Evolutionary conservation across 2,329 filamentous ascomycete genomes (phyloP).

Genomic region (Ascosphaera aggregata): DNA sequence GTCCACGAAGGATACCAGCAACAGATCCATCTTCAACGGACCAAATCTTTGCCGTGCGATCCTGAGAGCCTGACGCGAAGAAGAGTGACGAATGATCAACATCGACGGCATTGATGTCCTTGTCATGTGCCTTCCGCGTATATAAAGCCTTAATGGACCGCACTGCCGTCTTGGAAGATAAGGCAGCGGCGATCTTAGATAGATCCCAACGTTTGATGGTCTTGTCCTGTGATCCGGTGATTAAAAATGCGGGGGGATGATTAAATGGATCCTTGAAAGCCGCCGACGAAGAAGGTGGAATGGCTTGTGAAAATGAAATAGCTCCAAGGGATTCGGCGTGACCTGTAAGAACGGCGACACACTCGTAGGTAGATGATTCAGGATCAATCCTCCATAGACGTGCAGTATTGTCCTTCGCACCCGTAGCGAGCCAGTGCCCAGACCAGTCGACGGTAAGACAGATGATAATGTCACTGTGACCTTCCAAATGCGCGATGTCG

Average conservation of each 20-base stretch:
- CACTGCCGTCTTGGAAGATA: constrained; percentile 11
- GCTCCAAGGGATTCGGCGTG: constrained; percentile 89
- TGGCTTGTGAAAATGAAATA: constrained; percentile 52
- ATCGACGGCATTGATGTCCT: constrained; percentile 92
- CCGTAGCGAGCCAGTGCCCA: constrained; percentile 86
- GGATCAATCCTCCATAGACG: constrained; percentile 74
- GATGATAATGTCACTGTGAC: constrained; percentile 90
- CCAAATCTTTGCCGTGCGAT: constrained; percentile 94
- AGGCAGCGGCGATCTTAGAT: constrained; percentile 32
- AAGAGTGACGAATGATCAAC: constrained; percentile 50
- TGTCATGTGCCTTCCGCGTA: constrained; percentile 91
- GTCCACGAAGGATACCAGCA: constrained; percentile 73
- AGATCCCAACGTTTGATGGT: constrained; percentile 92
- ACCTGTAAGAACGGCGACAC: constrained; percentile 62
- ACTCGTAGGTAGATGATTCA: constrained; percentile 48
- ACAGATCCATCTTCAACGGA: constrained; percentile 74
- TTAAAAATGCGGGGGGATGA: constrained; percentile 58
- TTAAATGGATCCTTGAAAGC: constrained; percentile 51
- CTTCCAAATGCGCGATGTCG: constrained; percentile 64
- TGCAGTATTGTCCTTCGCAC: constrained; percentile 90
- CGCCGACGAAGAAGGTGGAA: constrained; percentile 43
- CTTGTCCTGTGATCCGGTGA: constrained; percentile 87
- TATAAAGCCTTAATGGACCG: constrained; percentile 36
- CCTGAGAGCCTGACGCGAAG: constrained; percentile 91
- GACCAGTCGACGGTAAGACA: constrained; percentile 91